Conservation (phyloP, 2,329 filamentous ascomycete species). For the Hysterium pulicare region DNA sequence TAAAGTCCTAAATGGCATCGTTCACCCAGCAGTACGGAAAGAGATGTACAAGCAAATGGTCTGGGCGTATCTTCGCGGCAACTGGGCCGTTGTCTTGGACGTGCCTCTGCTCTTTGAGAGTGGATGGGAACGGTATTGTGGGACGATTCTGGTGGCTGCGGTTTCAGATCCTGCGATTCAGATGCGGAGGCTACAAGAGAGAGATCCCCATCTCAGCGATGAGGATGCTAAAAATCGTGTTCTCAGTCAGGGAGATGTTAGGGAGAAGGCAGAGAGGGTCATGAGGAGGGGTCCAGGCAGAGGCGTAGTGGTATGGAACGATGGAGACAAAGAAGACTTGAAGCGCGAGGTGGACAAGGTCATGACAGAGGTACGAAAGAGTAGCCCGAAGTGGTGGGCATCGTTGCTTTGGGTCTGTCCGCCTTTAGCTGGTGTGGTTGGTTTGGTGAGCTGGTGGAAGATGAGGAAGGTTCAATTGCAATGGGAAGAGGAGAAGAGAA, state of each 20-base stretch:
- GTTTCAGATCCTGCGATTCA: constrained; percentile 77
- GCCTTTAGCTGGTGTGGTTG: constrained; percentile 67
- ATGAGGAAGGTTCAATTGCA: constrained; percentile 67
- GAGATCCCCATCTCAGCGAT: constrained; percentile 74
- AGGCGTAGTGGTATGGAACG: constrained; percentile 89
- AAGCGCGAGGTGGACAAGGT: constrained; percentile 63
- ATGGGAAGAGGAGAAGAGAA: constrained; percentile 61
- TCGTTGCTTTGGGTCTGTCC: constrained; percentile 66
- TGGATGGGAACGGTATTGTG: constrained; percentile 79
- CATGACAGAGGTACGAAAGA: constrained; percentile 58
- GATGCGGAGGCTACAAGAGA: constrained; percentile 70
- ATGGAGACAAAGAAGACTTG: constrained; percentile 69
- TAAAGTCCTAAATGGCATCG: constrained; percentile 78
- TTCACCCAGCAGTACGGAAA: constrained; percentile 82
- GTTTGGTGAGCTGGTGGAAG: constrained; percentile 67
- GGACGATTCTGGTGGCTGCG: constrained; percentile 80
- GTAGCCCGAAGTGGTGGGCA: constrained; percentile 82
- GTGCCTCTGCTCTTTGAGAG: constrained; percentile 90
- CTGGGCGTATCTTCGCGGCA: constrained; percentile 68
- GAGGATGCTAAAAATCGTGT: constrained; percentile 89
- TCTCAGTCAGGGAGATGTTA: constrained; percentile 79
- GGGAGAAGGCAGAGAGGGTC: constrained; percentile 75
- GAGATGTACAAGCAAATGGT: constrained; percentile 77
- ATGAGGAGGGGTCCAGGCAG: constrained; percentile 59
- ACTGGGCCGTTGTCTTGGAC: constrained; percentile 89